A percentile compares a stretch with the other conserved stretches of the same genome.
Evolutionary conservation across 2,329 filamentous ascomycete species (phyloP).

Genomic region (Aspergillus sp.): DNA sequence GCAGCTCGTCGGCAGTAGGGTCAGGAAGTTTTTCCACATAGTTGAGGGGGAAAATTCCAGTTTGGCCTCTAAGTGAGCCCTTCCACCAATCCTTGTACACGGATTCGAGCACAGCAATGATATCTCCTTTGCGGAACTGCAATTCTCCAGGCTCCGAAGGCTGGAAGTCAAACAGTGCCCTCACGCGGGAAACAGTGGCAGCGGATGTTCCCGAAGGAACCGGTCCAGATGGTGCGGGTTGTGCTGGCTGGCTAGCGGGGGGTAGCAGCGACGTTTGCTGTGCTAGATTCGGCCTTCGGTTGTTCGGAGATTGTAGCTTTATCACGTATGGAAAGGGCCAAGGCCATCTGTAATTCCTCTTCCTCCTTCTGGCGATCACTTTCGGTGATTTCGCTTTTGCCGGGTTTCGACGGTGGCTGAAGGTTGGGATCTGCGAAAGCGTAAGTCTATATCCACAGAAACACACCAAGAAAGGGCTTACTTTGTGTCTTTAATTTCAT

Average conservation of each 20-base stretch:
- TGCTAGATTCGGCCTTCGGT: conserved; percentile 33
- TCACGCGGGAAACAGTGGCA: conserved; percentile 89
- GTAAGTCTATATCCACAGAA: neutral
- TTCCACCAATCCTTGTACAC: conserved; percentile 99
- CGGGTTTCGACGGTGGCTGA: conserved; percentile 85
- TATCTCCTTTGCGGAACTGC: conserved; percentile 92
- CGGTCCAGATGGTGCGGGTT: conserved; percentile 48
- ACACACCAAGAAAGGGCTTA: conserved; percentile 18
- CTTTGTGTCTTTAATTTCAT: conserved; percentile 73
- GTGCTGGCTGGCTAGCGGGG: conserved; percentile 29
- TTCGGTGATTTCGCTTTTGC: conserved; percentile 87
- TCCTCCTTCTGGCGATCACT: conserved; percentile 91
- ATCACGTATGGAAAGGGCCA: conserved; percentile 88
- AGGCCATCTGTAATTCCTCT: conserved; percentile 92
- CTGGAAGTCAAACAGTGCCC: conserved; percentile 89
- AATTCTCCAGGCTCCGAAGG: conserved; percentile 92
- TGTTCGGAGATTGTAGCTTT: conserved; percentile 48
- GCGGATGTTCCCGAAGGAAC: conserved; percentile 83
- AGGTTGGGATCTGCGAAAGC: conserved; percentile 71
- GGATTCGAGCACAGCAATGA: conserved; percentile 94
- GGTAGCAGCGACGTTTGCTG: conserved; percentile 24
- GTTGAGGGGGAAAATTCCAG: conserved; percentile 96
- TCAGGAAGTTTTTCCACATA: conserved; percentile 97
- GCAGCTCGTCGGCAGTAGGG: conserved; percentile 87
- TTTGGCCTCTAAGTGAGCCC: conserved; percentile 87